Percentiles rank a stretch among this genome's conserved stretches.
Evolutionary conservation across 371 early-diverging fungal species (phyloP).

Genomic region (Rhizopus delemar): DNA sequence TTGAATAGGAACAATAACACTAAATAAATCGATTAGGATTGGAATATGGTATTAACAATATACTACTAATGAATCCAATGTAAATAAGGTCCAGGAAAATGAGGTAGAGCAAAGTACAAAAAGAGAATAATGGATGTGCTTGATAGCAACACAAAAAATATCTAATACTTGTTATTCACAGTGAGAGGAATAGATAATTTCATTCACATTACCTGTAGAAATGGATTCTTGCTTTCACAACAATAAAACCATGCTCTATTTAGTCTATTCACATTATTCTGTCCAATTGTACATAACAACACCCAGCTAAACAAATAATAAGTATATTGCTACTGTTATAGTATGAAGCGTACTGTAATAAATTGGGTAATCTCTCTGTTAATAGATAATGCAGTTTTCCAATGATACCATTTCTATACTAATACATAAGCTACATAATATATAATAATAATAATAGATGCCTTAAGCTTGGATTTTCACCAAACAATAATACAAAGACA

Average conservation of each 20-base stretch:
- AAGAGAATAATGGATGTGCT: constrained; percentile 31
- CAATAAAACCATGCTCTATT: constrained; percentile 38
- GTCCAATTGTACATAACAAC: constrained; percentile 26
- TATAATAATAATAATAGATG: neutral
- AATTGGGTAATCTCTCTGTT: constrained; percentile 25
- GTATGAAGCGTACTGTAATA: constrained; percentile 23
- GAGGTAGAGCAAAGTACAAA: constrained; percentile 36
- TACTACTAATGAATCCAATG: constrained; percentile 34
- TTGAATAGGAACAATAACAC: constrained; percentile 52
- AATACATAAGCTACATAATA: neutral
- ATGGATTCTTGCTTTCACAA: constrained; percentile 50
- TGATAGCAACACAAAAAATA: constrained; percentile 39
- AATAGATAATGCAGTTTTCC: constrained; percentile 35
- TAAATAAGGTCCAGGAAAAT: constrained; percentile 46
- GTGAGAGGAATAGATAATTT: neutral
- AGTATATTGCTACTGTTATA: neutral
- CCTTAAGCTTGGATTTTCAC: constrained; percentile 45
- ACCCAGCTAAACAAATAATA: constrained; percentile 11
- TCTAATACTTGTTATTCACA: constrained; percentile 13
- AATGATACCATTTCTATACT: constrained; percentile 35
- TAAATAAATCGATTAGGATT: constrained; percentile 6
- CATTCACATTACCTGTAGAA: constrained; percentile 37
- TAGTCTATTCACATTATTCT: constrained; percentile 23
- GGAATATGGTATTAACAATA: neutral
- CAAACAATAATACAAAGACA: constrained; percentile 46